Base-by-base conservation (phyloP, 345 rosid species). In the Gossypioides kirkii region DNA sequence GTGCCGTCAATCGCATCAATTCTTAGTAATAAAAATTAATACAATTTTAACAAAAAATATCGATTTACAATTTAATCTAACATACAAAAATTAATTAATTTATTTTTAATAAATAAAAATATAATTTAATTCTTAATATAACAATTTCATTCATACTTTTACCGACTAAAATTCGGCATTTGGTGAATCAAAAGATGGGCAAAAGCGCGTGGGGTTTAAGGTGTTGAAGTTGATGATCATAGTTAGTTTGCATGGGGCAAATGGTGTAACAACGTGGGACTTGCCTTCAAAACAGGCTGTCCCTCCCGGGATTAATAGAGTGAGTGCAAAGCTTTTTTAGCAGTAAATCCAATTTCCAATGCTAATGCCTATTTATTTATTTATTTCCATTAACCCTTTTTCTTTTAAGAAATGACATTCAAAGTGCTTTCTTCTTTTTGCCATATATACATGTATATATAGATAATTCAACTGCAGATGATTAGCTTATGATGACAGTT, bases 211-310 rank as follows among this genome's bases (percentile, higher is more conserved):
- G 70, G 70, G 70, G 70, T 23, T 20, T 13, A 16, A 61, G 66
- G 45, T 61, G 66, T 28, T 55, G 55, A n/a, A 52, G 22, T 17
- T 52, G 20, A 52, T 20, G 13, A 10, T 53, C 22, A 53, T n/a
- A 6, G n/a, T n/a, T n/a, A n/a, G n/a, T n/a, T 2, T 46, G 12
- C 60, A 20, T 56, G 61, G 32, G 62, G 7, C 7, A 32, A 32
- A 32, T 32, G 0, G 38, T 32, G 38, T 32, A 32, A 32, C 18
- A 59, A 13, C 63, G 41, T 59, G 61, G 61, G 61, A 49, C 38
- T 18, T 41, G 50, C 73, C 63, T 61, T 42, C 47, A 73, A 61
- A 61, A 73, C 76, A 61, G 76, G 60, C 76, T 73, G 69, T 73
- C 49, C 28, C 69, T 46, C 5, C 71, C 76, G 8, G 43, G 23